Evolutionary conservation across 116 monocot species (phyloP).

Genomic region (Trichopus zeylanicus): DNA sequence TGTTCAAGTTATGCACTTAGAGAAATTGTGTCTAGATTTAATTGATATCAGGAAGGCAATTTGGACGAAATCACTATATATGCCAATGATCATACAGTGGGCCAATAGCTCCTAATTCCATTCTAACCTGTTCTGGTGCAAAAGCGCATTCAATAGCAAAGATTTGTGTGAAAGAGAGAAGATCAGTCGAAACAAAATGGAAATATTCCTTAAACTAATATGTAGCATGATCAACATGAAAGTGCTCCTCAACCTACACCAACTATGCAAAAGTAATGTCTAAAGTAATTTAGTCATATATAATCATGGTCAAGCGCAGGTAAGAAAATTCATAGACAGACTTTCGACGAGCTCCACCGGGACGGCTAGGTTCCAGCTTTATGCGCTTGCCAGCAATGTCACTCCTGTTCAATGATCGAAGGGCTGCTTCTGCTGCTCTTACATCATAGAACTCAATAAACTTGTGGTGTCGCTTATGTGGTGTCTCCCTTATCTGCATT

Average conservation of each 20-base stretch:
- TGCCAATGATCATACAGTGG: too few species aligned
- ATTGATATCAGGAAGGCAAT: too few species aligned
- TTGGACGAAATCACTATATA: too few species aligned
- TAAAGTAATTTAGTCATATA: background rate
- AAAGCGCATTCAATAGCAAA: too few species aligned
- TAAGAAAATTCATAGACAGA: constrained; percentile 13
- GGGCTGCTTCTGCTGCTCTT: constrained; percentile 84
- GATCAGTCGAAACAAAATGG: background rate
- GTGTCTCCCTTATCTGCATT: constrained; percentile 87
- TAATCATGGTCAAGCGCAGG: background rate
- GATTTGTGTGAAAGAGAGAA: too few species aligned
- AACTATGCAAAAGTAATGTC: background rate
- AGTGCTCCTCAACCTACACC: too few species aligned
- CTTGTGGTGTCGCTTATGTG: constrained; percentile 86
- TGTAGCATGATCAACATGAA: too few species aligned
- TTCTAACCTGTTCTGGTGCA: too few species aligned
- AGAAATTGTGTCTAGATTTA: too few species aligned
- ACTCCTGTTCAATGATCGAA: constrained; percentile 72
- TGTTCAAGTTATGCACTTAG: too few species aligned
- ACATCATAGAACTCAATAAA: constrained; percentile 95
- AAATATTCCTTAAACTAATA: constrained; percentile 1
- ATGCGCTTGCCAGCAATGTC: constrained; percentile 91
- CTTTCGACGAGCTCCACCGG: constrained; percentile 95
- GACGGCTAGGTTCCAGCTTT: constrained; percentile 92
- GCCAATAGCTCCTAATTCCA: too few species aligned